phyloP scores from a whole-genome alignment of 2,329 filamentous ascomycete genomes.

The Sporothrix phasma region DNA sequence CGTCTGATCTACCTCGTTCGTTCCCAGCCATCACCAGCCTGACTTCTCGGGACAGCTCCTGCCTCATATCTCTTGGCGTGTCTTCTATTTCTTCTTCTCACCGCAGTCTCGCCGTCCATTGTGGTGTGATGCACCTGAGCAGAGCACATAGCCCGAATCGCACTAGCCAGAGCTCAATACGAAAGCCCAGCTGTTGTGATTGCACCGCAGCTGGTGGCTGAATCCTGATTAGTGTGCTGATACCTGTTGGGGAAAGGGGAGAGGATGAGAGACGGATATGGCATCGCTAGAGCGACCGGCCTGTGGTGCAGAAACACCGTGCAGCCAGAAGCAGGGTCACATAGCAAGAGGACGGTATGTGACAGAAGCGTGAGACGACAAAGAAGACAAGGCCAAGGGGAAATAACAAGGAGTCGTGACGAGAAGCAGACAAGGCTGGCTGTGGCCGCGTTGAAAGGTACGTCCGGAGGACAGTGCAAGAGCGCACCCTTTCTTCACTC shows the following conservation, averaged over 20 bases:
- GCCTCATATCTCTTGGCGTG: background rate
- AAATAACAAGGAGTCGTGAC: background rate
- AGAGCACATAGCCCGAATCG: background rate
- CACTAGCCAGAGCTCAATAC: background rate
- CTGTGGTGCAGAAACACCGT: background rate
- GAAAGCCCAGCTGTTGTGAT: background rate
- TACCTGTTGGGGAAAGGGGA: background rate
- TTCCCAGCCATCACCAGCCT: background rate
- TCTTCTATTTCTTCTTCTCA: too few relatives aligned
- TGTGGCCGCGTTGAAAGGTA: background rate
- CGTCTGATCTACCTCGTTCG: background rate
- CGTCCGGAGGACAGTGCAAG: background rate
- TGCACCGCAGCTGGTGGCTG: background rate
- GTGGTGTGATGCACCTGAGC: background rate
- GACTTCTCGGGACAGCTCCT: background rate
- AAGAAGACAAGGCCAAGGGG: background rate
- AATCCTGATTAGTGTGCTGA: background rate
- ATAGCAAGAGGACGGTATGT: background rate
- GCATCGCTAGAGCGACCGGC: background rate
- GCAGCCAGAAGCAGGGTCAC: background rate
- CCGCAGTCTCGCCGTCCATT: too few relatives aligned
- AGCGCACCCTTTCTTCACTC: background rate
- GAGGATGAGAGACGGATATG: background rate
- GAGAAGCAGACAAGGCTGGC: background rate
- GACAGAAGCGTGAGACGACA: background rate